A percentile compares a stretch with the other conserved stretches of the same genome.
These are phyloP conservation scores for Leishmania turanica DNA, from an alignment of 208 protist species.

Conservation along the genomic window DNA sequence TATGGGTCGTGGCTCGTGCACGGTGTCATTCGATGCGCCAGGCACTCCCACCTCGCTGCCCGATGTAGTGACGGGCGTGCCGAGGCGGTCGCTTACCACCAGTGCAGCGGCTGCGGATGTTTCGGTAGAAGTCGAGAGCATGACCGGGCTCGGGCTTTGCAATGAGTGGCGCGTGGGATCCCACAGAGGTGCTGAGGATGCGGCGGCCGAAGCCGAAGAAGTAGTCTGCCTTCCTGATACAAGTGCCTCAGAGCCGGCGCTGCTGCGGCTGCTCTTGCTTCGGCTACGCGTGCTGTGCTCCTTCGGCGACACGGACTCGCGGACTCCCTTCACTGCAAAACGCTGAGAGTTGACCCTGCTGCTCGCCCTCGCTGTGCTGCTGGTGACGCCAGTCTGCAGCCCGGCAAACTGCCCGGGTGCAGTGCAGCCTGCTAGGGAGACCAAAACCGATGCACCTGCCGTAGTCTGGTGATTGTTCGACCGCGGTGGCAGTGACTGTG, in stretches of 20 bases:
- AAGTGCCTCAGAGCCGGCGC: not conserved
- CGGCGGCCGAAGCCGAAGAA: not conserved
- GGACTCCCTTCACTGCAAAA: constrained; percentile 19
- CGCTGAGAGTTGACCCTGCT: constrained; percentile 16
- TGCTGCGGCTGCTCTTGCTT: constrained; percentile 6
- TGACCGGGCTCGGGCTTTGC: not conserved
- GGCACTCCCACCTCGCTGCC: not conserved
- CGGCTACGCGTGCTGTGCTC: not conserved
- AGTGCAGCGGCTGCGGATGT: not conserved
- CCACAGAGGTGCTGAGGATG: not conserved
- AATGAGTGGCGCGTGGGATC: not conserved
- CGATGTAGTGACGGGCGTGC: not conserved
- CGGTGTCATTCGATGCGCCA: not conserved
- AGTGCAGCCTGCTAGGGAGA: not conserved
- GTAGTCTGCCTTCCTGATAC: not conserved
- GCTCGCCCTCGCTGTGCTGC: not conserved
- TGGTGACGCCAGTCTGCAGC: not conserved
- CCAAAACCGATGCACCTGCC: too few species aligned
- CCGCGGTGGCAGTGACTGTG: not conserved
- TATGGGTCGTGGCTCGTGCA: not conserved
- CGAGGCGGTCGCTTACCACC: not conserved
- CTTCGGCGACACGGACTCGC: not conserved
- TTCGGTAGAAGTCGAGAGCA: not conserved
- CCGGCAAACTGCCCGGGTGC: not conserved
- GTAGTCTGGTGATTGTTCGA: not conserved